Evolutionary conservation across 2,329 filamentous ascomycete species (phyloP), one percentile per base, ranked within the genome.

Genomic region (Cordyceps farinosa): DNA sequence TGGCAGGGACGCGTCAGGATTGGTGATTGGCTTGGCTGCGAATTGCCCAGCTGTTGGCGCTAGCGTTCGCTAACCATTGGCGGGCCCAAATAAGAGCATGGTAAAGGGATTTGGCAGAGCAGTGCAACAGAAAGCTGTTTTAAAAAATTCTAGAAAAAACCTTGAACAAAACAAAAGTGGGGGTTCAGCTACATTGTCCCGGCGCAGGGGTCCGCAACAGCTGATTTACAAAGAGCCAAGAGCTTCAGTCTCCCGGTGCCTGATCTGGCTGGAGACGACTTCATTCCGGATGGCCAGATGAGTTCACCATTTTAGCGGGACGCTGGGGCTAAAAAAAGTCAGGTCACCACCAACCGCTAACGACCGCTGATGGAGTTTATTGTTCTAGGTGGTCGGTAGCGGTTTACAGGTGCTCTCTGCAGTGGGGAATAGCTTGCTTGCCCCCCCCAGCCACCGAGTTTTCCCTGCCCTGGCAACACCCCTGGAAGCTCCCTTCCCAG

Each of bases 401-500:
- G 45, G n/a, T 11, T 27, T 29, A 3, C 10, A 48, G 45, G 27
- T 22, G 45, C 45, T 29, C 22, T 40, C 38, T 40, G 22, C 27
- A 29, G 47, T 50, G 47, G 47, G 32, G 47, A 30, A 50, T 11
- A 45, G 34, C 22, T 22, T 22, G 22, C 22, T 22, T 22, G 22
- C 34, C 51, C 52, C 17, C 36, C 53, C 54, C 54, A 57, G 54
- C 54, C 54, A 57, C 54, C 54, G 10, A 44, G 27, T 48, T 58
- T 56, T 22, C 22, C 22, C 55, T n/a, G 55, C 55, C 55, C 17
- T 58, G 55, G 55, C 55, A 47, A 44, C 42, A 11, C 29, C 40
- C 40, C 30, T 17, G 22, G 30, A 42, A 48, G 42, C 27, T 50
- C 29, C 22, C 22, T 8, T 50, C 57, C 57, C 57, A 60, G 57